Conservation (phyloP, 352 stramenopile genomes). For the Globisporangium acanthophoron region DNA sequence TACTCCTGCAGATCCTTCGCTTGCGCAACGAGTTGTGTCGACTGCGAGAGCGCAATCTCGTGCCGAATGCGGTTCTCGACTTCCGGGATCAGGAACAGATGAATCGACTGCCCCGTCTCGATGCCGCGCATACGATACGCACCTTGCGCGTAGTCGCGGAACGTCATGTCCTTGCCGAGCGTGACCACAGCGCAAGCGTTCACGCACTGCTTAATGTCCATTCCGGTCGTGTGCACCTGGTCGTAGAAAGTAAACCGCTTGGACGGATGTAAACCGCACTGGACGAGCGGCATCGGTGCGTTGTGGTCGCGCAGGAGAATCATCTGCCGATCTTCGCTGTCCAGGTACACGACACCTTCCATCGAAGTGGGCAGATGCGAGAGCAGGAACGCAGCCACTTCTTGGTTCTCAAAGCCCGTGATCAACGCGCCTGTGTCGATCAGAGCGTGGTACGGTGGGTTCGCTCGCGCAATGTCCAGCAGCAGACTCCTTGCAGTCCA, state of each 20-base stretch:
- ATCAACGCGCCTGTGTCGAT: slow-evolving; percentile 92
- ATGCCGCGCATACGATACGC: slow-evolving; percentile 91
- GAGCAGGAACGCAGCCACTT: slow-evolving; percentile 85
- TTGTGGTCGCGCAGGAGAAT: slow-evolving; percentile 94
- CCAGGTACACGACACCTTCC: slow-evolving; percentile 91
- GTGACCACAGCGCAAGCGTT: slow-evolving; percentile 87
- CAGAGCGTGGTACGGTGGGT: slow-evolving; percentile 79
- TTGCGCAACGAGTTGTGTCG: slow-evolving; percentile 13
- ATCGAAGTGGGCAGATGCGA: slow-evolving; percentile 62
- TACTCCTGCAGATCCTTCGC: slow-evolving; percentile 42
- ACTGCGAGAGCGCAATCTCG: slow-evolving; percentile 53
- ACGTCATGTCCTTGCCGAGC: slow-evolving; percentile 97
- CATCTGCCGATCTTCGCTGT: slow-evolving; percentile 86
- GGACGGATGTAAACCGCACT: slow-evolving; percentile 78
- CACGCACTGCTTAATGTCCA: slow-evolving; percentile 91
- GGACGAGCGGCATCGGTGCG: slow-evolving; percentile 90
- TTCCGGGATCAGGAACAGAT: slow-evolving; percentile 90
- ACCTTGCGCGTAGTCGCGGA: slow-evolving; percentile 91
- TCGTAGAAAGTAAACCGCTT: slow-evolving; percentile 93
- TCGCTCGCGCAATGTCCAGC: slow-evolving; percentile 65
- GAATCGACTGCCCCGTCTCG: slow-evolving; percentile 89
- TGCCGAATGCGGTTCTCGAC: slow-evolving; percentile 86
- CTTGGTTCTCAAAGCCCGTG: slow-evolving; percentile 86
- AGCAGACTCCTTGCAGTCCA: slow-evolving; percentile 74
- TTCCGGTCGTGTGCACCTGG: slow-evolving; percentile 92